Percentiles rank a stretch among this genome's conserved stretches.
Evolutionary conservation across 805 yeast genomes (phyloP).

Genomic region (Soucietia sequanensis): DNA sequence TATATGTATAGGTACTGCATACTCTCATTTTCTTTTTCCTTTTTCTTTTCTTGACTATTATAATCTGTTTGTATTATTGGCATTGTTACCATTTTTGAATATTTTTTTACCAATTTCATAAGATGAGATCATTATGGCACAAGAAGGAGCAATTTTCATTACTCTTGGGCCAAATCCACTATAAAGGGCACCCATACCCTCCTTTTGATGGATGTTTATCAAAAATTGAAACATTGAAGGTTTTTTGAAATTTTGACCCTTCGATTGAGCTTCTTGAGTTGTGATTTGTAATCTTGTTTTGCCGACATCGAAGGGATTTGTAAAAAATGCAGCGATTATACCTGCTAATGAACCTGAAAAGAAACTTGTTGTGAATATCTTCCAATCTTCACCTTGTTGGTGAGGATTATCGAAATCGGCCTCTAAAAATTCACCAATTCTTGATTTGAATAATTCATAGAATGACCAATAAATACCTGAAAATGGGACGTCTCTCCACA

Average conservation of each 20-base stretch:
- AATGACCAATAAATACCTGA: slow-evolving; percentile 93
- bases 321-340: slow-evolving; percentile 74
- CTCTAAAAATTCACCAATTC: slow-evolving; percentile 18
- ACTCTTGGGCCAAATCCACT: slow-evolving; percentile 86
- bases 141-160: slow-evolving; percentile 91
- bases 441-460: slow-evolving; percentile 54
- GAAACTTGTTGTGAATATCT: slow-evolving; percentile 62
- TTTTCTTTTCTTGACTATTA: too few relatives aligned
- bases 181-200: slow-evolving; percentile 82
- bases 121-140: slow-evolving; percentile 97
- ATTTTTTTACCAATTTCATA: slow-evolving; percentile 82
- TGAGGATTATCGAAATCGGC: slow-evolving; percentile 19
- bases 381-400: slow-evolving; percentile 28
- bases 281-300: slow-evolving; percentile 81
- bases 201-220: slow-evolving; percentile 58
- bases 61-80: too few relatives aligned
- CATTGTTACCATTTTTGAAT: slow-evolving; percentile 25
- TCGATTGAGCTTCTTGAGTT: slow-evolving; percentile 30
- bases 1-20: too few relatives aligned
- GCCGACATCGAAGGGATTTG: slow-evolving; percentile 97
- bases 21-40: too few relatives aligned
- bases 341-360: slow-evolving; percentile 85
- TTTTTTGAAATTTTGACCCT: slow-evolving; percentile 15
- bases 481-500: slow-evolving; percentile 98
- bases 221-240: slow-evolving; percentile 70